Evolutionary conservation across 148 eudicot species (phyloP), one percentile per base, ranked within the genome.

Genomic region (Suaeda aralocaspica): DNA sequence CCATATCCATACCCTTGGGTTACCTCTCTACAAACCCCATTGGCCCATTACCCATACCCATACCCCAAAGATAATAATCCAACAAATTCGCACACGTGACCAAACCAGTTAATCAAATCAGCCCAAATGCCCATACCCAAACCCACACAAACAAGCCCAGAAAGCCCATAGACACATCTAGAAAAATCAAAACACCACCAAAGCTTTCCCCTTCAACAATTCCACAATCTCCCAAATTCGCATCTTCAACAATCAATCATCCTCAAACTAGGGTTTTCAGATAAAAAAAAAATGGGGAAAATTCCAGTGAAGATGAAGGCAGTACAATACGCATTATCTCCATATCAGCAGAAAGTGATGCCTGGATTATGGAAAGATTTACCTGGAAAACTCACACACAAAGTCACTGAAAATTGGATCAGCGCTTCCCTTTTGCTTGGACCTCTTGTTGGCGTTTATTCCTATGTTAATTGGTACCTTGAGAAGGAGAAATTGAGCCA

Each of bases 341-440:
- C 96, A 28, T 93, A 85, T 74, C 95, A 93, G 74, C 98, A 93
- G 87, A 87, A 93, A 80, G 86, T 87, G 72, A 93, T 93, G 96
- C 84, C 92, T 0, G 96, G 98, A 11, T 87, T 90, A 42, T 90
- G 95, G 96, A 93, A 85, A 52, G 92, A 93, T 76, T 61, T 90
- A 0, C 80, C 92, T 0, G 78, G 69, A 0, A 93, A 93, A 78
- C 79, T 91, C 69, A 74, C 73, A 46, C 96, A 93, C 81, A 93
- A 91, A 77, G 77, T 89, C 73, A 36, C 95, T 67, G 98, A 91
- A 26, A 91, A 87, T 67, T 90, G 95, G 96, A 29, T 93, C 68
- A 83, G 70, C 72, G 87, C 92, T 51, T 68, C 94, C 8, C 96
- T 93, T 59, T 78, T 90, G 51, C 57, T 91, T 39, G 45, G 53